Evolutionary conservation across 2,329 filamentous ascomycete species (phyloP), one percentile per base, ranked within the genome.

Genomic region (Calonectria ilicicola): DNA sequence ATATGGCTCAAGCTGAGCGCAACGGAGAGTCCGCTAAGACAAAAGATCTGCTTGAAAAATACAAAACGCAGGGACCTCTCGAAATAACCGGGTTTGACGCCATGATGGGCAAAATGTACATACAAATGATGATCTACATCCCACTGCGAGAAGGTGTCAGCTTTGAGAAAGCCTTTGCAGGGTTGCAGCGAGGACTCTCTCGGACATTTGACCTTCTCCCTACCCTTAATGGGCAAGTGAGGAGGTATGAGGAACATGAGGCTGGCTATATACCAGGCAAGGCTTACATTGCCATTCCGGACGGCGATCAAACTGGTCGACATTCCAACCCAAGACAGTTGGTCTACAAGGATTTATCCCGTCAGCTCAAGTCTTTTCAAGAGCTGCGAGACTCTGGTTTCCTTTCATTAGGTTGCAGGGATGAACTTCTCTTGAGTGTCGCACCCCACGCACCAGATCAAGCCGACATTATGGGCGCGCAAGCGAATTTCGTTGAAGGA

Each of bases 1-100:
- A 44, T 0, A 17, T 29, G 2, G 21, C 53, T 1, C 19, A 6
- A 2, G 9, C 21, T 3, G 35, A 42, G 10, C 8, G 53, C 21
- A 44, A 68, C 17, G 42, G 47, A 9, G 46, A 58, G 9, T 1
- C 64, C 65, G 73, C 93, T 89, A 40, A 87, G 80, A 4, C 80
- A 56, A 75, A 70, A 14, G 65, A 58, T 6, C 56, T 75, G n/a
- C 69, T 80, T n/a, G 69, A 49, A 8, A 47, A 72, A 46, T 76
- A 81, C 65, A 77, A 76, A 66, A 72, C 77, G 1, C 79, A 79
- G 3, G 79, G 78, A 46, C 80, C 80, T 0, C 82, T 81, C 70
- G 78, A 65, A 46, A 56, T 80, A 47, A 79, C 78, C 26, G 65
- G 83, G 2, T 80, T 83, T 15, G 83, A 84, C 69, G 78, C 80